These are phyloP conservation scores for Lolium multiflorum DNA, from an alignment of 176 grass and related monocot species.

Conservation along the genomic window DNA sequence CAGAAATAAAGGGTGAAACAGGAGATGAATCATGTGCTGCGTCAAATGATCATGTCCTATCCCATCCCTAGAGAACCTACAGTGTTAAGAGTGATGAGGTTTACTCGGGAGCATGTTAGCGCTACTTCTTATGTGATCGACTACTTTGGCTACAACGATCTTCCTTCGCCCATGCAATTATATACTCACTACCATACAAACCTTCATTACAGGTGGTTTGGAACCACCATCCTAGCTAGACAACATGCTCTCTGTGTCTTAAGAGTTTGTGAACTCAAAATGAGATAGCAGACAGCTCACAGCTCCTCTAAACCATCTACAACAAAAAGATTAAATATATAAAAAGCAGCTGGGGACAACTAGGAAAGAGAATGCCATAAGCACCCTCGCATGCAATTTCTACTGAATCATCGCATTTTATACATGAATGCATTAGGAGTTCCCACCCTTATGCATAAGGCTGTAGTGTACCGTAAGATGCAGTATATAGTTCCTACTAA, in stretches of 20 bases:
- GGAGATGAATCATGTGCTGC: too few relatives aligned
- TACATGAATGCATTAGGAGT: neutral
- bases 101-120: too few relatives aligned
- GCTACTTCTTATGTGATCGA: too few relatives aligned
- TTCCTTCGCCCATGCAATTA: too few relatives aligned
- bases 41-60: too few relatives aligned
- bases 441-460: neutral
- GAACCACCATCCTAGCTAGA: neutral
- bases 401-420: neutral
- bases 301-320: neutral
- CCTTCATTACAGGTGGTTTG: neutral
- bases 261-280: neutral
- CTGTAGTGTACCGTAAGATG: neutral
- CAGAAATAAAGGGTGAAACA: too few relatives aligned
- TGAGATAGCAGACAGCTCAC: neutral
- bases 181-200: neutral
- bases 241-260: neutral
- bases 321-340: neutral
- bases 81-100: too few relatives aligned
- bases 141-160: too few relatives aligned
- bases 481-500: neutral
- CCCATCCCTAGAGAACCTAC: too few relatives aligned
- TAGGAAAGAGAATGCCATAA: too few relatives aligned
- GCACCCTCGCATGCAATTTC: neutral
- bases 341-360: too few relatives aligned